A percentile compares a stretch with the other conserved stretches of the same genome.
These are phyloP conservation scores for Claviceps monticola DNA, from an alignment of 2,329 filamentous ascomycete genomes.

Conservation along the genomic window DNA sequence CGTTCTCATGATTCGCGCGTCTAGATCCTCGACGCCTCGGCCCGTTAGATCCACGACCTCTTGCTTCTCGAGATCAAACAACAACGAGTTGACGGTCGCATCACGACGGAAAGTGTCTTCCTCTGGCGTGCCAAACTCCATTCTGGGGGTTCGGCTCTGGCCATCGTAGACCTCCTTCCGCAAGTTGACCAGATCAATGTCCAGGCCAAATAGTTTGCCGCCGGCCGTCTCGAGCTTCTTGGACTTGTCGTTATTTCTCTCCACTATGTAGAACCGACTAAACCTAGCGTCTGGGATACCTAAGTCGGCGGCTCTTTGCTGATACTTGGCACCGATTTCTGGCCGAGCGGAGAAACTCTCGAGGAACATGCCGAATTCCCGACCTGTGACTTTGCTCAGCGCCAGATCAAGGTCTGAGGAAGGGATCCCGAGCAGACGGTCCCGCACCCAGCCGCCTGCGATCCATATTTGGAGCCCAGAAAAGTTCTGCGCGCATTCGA, in stretches of 20 bases:
- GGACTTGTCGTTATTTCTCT: slow-evolving; percentile 6
- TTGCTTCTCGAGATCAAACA: slow-evolving; percentile 8
- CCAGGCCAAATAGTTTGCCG: slow-evolving; percentile 8
- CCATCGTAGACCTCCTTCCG: slow-evolving; percentile 9
- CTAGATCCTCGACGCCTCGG: slow-evolving; percentile 5
- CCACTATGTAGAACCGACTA: slow-evolving; percentile 5
- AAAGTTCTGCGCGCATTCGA: slow-evolving; percentile 6
- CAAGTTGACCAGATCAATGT: slow-evolving; percentile 10
- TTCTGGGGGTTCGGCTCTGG: slow-evolving; percentile 7
- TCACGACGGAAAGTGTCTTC: slow-evolving; percentile 9
- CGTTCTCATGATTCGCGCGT: slow-evolving; percentile 7
- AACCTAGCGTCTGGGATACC: slow-evolving; percentile 3
- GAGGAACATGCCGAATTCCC: slow-evolving; percentile 6
- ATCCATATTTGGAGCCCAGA: slow-evolving; percentile 9
- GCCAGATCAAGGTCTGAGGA: slow-evolving; percentile 9
- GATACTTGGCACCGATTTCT: slow-evolving; percentile 1
- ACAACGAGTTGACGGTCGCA: slow-evolving; percentile 8
- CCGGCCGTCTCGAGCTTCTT: slow-evolving; percentile 10
- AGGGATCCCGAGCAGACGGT: slow-evolving; percentile 8
- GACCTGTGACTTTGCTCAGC: slow-evolving; percentile 7
- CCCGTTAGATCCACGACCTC: slow-evolving; percentile 9
- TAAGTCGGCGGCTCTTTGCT: slow-evolving; percentile 2
- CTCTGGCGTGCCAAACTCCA: slow-evolving; percentile 9
- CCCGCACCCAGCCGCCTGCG: slow-evolving; percentile 10
- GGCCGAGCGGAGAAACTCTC: slow-evolving; percentile 3